Evolutionary conservation across 2,329 filamentous ascomycete species (phyloP).

Genomic region (Penicillium rolfsii): DNA sequence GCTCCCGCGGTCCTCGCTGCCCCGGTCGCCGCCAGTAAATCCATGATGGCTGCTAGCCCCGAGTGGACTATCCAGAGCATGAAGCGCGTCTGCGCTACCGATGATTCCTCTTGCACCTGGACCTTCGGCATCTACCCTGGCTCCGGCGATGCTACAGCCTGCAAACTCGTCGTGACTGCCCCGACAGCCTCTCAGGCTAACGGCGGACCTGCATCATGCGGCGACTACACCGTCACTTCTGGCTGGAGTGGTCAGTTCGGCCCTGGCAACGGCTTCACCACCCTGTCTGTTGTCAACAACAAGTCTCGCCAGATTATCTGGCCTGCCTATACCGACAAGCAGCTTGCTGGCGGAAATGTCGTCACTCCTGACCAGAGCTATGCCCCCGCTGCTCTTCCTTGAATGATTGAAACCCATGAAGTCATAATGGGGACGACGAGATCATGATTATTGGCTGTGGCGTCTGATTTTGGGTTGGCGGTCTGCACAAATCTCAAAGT

Average conservation of each 20-base stretch:
- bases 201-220: slow-evolving; percentile 52
- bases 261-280: slow-evolving; percentile 57
- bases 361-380: slow-evolving; percentile 58
- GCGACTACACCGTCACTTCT: slow-evolving; percentile 55
- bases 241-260: slow-evolving; percentile 63
- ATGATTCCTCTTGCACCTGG: slow-evolving; percentile 50
- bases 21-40: slow-evolving; percentile 37
- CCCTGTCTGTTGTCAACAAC: slow-evolving; percentile 55
- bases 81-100: slow-evolving; percentile 47
- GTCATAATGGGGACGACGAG: neutral
- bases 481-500: neutral
- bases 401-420: slow-evolving; percentile 3
- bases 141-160: slow-evolving; percentile 35
- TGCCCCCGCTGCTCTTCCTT: slow-evolving; percentile 37
- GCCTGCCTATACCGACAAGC: slow-evolving; percentile 58
- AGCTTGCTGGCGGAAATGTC: slow-evolving; percentile 50
- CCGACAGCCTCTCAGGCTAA: slow-evolving; percentile 42
- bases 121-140: slow-evolving; percentile 49
- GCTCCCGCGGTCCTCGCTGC: slow-evolving; percentile 42
- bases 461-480: neutral
- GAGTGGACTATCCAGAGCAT: slow-evolving; percentile 51
- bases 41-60: slow-evolving; percentile 48
- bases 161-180: slow-evolving; percentile 47
- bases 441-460: neutral
- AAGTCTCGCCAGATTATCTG: slow-evolving; percentile 51